Base-by-base conservation (phyloP, 352 stramenopile species). In the Phytophthora pini region DNA sequence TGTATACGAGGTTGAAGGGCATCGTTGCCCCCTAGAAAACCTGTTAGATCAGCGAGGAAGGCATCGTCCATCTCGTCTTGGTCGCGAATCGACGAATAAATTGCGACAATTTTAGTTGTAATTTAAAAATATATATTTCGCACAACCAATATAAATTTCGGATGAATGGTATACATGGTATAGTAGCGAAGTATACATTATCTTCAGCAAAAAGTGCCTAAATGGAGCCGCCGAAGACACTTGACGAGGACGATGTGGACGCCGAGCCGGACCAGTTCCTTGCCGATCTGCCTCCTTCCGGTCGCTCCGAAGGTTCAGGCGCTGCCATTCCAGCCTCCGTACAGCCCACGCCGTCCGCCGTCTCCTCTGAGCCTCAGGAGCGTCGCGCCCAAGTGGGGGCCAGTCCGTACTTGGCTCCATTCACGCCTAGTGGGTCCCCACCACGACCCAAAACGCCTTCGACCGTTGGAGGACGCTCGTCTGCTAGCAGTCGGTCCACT, bases 381-480 rank as follows among this genome's bases (percentile, higher is more conserved):
- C 76, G 81, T 12, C 81, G 79, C 22, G 83, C 83, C 3, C 80
- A 90, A 61, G 76, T 92, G 6, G 73, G 80, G 22, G 80, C 77
- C 43, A 88, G 78, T 61, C 83, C 83, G 26, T 92, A 88, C 50
- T 22, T 92, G 29, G 73, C 80, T 20, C 83, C 83, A 2, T 92
- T 92, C 65, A 92, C 83, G 46, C 83, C 83, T 41, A 73, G 87
- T 62, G 75, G 79, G n/a, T 87, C 79, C 10, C 80, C 83, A 1
- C 81, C 68, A 47, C 59, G 65, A 4, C 75, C 77, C 1, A 90
- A 90, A 64, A 89, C 80, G 32, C 82, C 80, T 12, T 80, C 79
- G 1, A 82, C 41, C 59, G 72, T 55, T 56, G 67, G 17, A 44
- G 54, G 41, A 46, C 52, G 47, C 5, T 48, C 50, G 0, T 27